These are phyloP conservation scores for Arachnopeziza araneosa DNA, from an alignment of 2,329 filamentous ascomycete genomes.

Conservation along the genomic window DNA sequence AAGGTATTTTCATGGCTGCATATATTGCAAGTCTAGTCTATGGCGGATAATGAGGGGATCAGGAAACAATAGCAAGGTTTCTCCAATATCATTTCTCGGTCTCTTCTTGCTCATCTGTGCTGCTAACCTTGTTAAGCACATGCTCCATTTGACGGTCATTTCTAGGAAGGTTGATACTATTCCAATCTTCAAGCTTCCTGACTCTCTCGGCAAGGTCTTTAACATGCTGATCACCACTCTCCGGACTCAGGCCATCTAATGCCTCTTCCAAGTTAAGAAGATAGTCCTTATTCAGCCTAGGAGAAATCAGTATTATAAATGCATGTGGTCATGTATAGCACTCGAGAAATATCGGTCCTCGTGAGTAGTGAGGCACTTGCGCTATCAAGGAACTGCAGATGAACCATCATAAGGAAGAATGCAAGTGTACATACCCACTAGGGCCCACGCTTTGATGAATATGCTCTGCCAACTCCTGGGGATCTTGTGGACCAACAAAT, in stretches of 20 bases:
- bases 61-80: constrained; percentile 9
- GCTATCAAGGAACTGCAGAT: background rate
- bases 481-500: constrained; percentile 80
- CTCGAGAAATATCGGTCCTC: background rate
- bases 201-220: constrained; percentile 73
- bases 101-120: constrained; percentile 56
- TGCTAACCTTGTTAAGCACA: constrained; percentile 40
- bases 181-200: constrained; percentile 50
- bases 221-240: constrained; percentile 79
- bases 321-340: background rate
- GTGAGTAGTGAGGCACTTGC: background rate
- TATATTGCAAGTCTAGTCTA: constrained; percentile 26
- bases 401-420: background rate
- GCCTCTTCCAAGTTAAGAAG: constrained; percentile 73
- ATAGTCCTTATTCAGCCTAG: constrained; percentile 73
- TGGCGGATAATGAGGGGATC: constrained; percentile 22
- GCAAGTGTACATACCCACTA: constrained; percentile 50
- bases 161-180: constrained; percentile 4
- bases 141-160: constrained; percentile 20
- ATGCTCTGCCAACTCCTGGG: constrained; percentile 69
- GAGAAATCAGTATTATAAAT: background rate
- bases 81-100: constrained; percentile 38
- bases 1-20: constrained; percentile 24
- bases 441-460: constrained; percentile 74
- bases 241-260: constrained; percentile 64